These are phyloP conservation scores for Phytophthora gonapodyides DNA, from an alignment of 352 stramenopile genomes.

Conservation along the genomic window DNA sequence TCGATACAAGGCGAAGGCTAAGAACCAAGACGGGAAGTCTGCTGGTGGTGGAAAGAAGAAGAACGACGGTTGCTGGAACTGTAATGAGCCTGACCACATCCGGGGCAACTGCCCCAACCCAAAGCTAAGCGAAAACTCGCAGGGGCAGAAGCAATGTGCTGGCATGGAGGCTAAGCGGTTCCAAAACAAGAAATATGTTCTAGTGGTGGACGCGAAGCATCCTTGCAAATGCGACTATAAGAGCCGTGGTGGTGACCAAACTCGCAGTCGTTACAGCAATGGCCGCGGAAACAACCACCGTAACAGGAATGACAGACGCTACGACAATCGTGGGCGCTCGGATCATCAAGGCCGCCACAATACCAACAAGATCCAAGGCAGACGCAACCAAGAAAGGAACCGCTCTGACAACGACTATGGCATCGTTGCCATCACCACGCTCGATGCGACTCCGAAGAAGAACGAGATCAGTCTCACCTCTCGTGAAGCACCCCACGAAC, in stretches of 20 bases:
- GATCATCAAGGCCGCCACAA: not conserved
- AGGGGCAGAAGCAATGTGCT: not conserved
- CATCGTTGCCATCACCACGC: conserved; percentile 19
- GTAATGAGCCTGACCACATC: not conserved
- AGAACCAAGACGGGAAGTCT: not conserved
- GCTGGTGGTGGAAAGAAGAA: not conserved
- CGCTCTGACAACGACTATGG: conserved; percentile 5
- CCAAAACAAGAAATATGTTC: not conserved
- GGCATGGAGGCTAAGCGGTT: not conserved
- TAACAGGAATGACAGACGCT: not conserved
- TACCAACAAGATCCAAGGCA: conserved; percentile 10
- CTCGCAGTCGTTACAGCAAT: not conserved
- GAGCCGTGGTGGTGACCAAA: not conserved
- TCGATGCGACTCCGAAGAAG: conserved; percentile 5
- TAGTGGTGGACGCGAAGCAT: too few relatives aligned
- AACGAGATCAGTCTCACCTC: not conserved
- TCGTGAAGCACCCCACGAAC: not conserved
- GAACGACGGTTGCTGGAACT: conserved; percentile 2
- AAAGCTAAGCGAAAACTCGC: not conserved
- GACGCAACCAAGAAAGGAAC: not conserved
- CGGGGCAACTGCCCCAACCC: not conserved
- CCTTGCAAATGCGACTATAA: conserved; percentile 10
- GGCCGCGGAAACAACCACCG: not conserved
- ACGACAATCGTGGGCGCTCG: too few relatives aligned
- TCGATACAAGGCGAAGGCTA: not conserved